Conservation (phyloP, 495 filamentous ascomycete genomes). For the Aspergillus mulundensis region DNA sequence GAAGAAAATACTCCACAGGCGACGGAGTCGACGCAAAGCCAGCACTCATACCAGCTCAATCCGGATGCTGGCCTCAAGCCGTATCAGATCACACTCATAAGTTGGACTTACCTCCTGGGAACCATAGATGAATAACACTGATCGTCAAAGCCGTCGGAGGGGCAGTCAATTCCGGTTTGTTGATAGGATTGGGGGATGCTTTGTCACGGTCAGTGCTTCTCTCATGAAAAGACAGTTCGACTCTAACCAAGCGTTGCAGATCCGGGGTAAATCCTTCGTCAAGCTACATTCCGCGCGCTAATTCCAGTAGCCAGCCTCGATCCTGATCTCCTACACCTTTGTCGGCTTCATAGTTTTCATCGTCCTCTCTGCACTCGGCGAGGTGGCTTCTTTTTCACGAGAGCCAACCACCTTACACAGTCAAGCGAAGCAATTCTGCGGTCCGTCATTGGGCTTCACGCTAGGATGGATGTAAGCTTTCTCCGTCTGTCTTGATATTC, state of each 20-base stretch:
- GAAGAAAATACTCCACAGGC: background rate
- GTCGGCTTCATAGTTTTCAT: slow-evolving; percentile 58
- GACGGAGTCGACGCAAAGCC: background rate
- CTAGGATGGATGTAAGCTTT: slow-evolving; percentile 49
- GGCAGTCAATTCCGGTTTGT: slow-evolving; percentile 71
- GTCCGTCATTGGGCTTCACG: slow-evolving; percentile 61
- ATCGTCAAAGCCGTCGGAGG: slow-evolving; percentile 63
- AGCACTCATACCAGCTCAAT: slow-evolving; percentile 1
- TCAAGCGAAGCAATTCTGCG: slow-evolving; percentile 58
- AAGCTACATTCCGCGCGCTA: background rate
- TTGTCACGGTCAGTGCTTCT: slow-evolving; percentile 51
- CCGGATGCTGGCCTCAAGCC: slow-evolving; percentile 1
- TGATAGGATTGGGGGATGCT: slow-evolving; percentile 58
- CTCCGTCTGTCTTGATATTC: background rate
- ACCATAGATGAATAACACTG: background rate
- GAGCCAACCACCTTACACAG: slow-evolving; percentile 53
- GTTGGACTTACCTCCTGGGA: slow-evolving; percentile 18
- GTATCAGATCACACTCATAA: slow-evolving; percentile 69
- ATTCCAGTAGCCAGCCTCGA: slow-evolving; percentile 42
- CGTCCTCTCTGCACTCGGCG: slow-evolving; percentile 59
- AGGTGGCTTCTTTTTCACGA: slow-evolving; percentile 60
- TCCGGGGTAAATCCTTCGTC: slow-evolving; percentile 27
- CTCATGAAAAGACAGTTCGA: background rate
- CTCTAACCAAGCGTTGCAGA: slow-evolving; percentile 14
- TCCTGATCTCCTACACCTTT: slow-evolving; percentile 62